phyloP scores from a whole-genome alignment of 2,329 filamentous ascomycete species.

The Endoconidiophora laricicola region DNA sequence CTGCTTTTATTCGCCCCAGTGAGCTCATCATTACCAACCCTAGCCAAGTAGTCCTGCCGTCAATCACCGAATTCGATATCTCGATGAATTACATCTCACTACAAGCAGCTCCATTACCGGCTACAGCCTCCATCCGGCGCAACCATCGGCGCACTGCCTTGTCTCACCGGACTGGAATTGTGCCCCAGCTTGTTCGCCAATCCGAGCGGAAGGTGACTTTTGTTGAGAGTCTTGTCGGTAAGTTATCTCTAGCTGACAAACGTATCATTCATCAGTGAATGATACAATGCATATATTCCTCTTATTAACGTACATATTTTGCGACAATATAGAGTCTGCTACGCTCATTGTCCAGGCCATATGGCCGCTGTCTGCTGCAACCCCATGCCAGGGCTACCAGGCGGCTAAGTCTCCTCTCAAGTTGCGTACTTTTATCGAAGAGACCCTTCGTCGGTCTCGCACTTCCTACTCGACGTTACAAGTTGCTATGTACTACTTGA shows the following conservation, averaged over 20 bases:
- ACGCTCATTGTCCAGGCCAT: constrained; percentile 95
- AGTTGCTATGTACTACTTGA: constrained; percentile 88
- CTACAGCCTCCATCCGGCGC: constrained; percentile 45
- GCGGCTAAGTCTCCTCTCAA: constrained; percentile 67
- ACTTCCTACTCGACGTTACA: constrained; percentile 96
- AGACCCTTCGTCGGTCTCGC: constrained; percentile 83
- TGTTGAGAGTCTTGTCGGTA: constrained; percentile 95
- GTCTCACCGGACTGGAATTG: constrained; percentile 34
- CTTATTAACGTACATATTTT: not conserved
- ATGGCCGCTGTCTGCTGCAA: constrained; percentile 75
- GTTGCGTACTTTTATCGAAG: constrained; percentile 89
- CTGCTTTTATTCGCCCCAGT: constrained; percentile 33
- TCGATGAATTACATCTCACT: constrained; percentile 24
- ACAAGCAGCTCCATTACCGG: constrained; percentile 17
- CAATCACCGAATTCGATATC: constrained; percentile 42
- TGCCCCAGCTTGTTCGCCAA: constrained; percentile 63
- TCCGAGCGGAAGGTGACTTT: constrained; percentile 86
- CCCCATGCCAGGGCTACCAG: constrained; percentile 52
- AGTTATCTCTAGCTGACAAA: constrained; percentile 28
- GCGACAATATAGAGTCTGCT: constrained; percentile 58
- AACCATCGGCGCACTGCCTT: constrained; percentile 34
- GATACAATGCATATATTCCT: not conserved
- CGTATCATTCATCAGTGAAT: no score
- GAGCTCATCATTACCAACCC: not conserved
- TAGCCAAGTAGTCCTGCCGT: not conserved